Evolutionary conservation across 2,329 filamentous ascomycete species (phyloP).

Genomic region (Lachnellula subtilissima): DNA sequence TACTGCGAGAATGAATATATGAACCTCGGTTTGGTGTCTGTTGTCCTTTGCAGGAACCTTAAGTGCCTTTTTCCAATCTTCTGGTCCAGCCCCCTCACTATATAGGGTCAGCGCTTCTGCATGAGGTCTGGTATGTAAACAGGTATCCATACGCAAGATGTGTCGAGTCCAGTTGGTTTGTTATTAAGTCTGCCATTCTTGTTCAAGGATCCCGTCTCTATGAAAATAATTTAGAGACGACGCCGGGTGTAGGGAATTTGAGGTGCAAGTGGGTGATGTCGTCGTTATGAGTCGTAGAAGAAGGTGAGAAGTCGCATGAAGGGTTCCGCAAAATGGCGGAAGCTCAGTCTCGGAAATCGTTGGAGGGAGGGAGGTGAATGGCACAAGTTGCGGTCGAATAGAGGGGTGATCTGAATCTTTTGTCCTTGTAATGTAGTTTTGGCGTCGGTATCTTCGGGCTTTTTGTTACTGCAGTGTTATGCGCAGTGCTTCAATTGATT

Average conservation of each 20-base stretch:
- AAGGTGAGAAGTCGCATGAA: slow-evolving; percentile 13
- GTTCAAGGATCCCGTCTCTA: neutral
- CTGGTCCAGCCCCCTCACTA: slow-evolving; percentile 37
- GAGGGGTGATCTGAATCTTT: slow-evolving; percentile 13
- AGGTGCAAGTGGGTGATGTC: neutral
- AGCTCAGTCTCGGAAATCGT: slow-evolving; percentile 1
- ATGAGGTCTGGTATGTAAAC: slow-evolving; percentile 10
- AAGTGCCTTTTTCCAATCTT: slow-evolving; percentile 70
- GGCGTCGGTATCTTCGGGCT: slow-evolving; percentile 1
- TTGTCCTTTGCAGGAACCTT: slow-evolving; percentile 70
- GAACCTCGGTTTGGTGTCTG: slow-evolving; percentile 76
- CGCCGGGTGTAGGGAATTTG: neutral
- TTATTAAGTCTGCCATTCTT: slow-evolving; percentile 43
- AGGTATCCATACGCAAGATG: slow-evolving; percentile 39
- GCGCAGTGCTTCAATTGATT: slow-evolving; percentile 18
- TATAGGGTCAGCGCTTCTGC: slow-evolving; percentile 41
- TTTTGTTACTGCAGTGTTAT: slow-evolving; percentile 7
- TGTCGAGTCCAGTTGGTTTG: slow-evolving; percentile 52
- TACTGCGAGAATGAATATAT: neutral
- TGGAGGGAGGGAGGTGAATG: slow-evolving; percentile 7
- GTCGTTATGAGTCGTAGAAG: slow-evolving; percentile 4
- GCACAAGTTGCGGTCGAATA: slow-evolving; percentile 9
- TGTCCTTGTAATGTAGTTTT: slow-evolving; percentile 5
- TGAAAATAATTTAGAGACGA: slow-evolving; percentile 1
- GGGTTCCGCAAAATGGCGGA: neutral